A percentile compares a stretch with the other conserved stretches of the same genome.
Conservation (phyloP, 1,139 yeast genomes). For the Candida glucosophila region DNA sequence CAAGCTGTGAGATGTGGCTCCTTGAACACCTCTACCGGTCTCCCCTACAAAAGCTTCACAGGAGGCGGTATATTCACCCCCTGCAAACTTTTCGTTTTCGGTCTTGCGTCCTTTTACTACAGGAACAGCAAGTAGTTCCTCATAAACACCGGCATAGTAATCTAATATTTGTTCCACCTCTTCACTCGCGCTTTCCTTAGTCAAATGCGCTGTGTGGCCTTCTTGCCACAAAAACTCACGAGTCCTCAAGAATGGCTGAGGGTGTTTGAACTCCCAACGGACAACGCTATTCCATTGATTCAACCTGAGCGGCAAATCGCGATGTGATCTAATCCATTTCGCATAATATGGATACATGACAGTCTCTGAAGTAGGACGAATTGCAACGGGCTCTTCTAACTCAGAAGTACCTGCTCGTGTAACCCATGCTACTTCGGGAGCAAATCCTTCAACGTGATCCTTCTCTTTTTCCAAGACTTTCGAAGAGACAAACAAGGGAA, state of each 20-base stretch:
- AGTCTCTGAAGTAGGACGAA: conserved; percentile 98
- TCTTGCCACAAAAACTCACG: conserved; percentile 99
- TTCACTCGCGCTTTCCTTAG: conserved; percentile 64
- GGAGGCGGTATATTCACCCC: conserved; percentile 93
- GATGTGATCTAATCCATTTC: conserved; percentile 97
- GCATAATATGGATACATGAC: conserved; percentile 99
- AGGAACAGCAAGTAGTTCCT: conserved; percentile 93
- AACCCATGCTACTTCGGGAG: conserved; percentile 99
- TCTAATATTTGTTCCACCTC: conserved; percentile 87
- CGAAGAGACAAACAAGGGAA: conserved; percentile 97
- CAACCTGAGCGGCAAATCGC: conserved; percentile 91
- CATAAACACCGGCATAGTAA: conserved; percentile 76
- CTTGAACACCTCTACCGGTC: conserved; percentile 99
- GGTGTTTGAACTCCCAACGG: conserved; percentile 99
- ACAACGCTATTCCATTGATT: conserved; percentile 99
- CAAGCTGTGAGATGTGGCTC: conserved; percentile 95
- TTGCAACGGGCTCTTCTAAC: conserved; percentile 96
- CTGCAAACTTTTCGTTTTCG: conserved; percentile 97
- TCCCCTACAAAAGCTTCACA: conserved; percentile 96
- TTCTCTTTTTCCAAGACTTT: conserved; percentile 93
- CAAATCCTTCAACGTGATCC: conserved; percentile 98
- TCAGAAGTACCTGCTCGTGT: conserved; percentile 92
- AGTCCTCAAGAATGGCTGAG: conserved; percentile 97
- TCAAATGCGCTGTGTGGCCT: conserved; percentile 96
- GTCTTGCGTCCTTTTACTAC: conserved; percentile 93